Percentiles rank a stretch among this genome's conserved stretches.
These are phyloP conservation scores for Fusarium oligoseptatum DNA, from an alignment of 2,329 filamentous ascomycete genomes.

Conservation along the genomic window DNA sequence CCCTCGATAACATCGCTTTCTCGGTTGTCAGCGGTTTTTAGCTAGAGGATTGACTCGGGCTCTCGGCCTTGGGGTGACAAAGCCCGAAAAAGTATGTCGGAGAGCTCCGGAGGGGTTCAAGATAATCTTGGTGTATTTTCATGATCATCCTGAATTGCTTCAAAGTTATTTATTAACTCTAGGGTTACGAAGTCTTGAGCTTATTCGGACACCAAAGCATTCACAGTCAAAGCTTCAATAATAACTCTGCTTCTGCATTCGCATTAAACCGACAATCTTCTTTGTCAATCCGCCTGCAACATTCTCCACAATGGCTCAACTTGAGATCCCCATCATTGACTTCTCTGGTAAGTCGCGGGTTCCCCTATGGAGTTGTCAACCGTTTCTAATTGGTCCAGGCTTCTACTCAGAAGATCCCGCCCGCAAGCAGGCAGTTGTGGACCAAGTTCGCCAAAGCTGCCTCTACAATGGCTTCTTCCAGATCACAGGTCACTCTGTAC, in stretches of 20 bases:
- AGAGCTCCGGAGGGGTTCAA: not conserved
- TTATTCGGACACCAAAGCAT: not conserved
- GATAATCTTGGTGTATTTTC: not conserved
- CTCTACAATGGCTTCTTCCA: slow-evolving; percentile 67
- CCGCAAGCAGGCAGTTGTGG: slow-evolving; percentile 43
- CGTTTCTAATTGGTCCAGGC: slow-evolving; percentile 14
- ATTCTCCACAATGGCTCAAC: slow-evolving; percentile 23
- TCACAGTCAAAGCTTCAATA: not conserved
- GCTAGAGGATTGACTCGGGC: not conserved
- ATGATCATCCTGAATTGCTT: not conserved
- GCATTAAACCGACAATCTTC: not conserved
- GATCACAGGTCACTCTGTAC: slow-evolving; percentile 62
- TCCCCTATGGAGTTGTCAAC: not conserved
- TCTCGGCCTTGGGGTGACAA: not conserved
- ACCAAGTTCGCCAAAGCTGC: slow-evolving; percentile 57
- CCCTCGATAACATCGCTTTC: not conserved
- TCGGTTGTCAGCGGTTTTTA: not conserved
- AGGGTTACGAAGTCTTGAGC: not conserved
- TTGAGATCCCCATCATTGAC: slow-evolving; percentile 48
- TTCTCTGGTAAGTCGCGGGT: slow-evolving; percentile 41
- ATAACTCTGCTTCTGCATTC: not conserved
- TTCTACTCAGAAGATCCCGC: slow-evolving; percentile 39
- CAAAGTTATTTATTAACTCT: slow-evolving; percentile 3
- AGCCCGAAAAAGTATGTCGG: not conserved
- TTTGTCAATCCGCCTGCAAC: not conserved